These are phyloP conservation scores for Fusarium cyanostomum DNA, from an alignment of 2,329 filamentous ascomycete species.

Conservation along the genomic window DNA sequence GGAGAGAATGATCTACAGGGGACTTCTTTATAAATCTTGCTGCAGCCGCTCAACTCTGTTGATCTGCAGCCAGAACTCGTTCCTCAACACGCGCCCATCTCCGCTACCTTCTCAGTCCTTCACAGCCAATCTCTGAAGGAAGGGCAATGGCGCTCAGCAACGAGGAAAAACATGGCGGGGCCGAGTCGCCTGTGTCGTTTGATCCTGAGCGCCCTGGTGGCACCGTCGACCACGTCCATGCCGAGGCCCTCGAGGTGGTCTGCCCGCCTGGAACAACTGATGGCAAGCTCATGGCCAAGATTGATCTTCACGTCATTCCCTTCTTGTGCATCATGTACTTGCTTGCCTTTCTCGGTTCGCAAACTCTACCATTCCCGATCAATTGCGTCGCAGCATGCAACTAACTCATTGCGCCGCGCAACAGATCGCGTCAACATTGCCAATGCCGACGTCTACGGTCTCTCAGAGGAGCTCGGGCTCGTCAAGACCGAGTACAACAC, in stretches of 20 bases:
- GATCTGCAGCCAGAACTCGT: conserved; percentile 16
- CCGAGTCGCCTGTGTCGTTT: conserved; percentile 33
- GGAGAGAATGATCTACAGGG: conserved; percentile 1
- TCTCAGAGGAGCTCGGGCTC: conserved; percentile 71
- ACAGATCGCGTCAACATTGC: conserved; percentile 78
- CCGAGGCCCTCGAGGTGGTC: conserved; percentile 39
- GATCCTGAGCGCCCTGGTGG: conserved; percentile 34
- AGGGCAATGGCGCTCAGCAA: conserved; percentile 26
- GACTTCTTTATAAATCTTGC: conserved; percentile 22
- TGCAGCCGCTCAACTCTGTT: background rate
- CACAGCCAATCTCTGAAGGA: background rate
- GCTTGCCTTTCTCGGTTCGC: conserved; percentile 69
- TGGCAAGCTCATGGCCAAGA: conserved; percentile 71
- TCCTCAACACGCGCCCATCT: background rate
- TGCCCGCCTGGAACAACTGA: conserved; percentile 69
- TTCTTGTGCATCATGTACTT: conserved; percentile 78
- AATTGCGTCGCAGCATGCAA: background rate
- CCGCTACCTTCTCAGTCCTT: background rate
- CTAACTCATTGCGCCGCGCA: background rate
- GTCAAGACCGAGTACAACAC: conserved; percentile 73
- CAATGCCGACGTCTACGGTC: conserved; percentile 75
- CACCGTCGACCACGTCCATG: conserved; percentile 12
- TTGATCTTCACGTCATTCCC: conserved; percentile 77
- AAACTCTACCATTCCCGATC: background rate
- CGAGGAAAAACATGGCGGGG: conserved; percentile 33